Evolutionary conservation across 176 grass and related monocot species (phyloP), one percentile per base, ranked within the genome.

Genomic region (Ensete glaucum): DNA sequence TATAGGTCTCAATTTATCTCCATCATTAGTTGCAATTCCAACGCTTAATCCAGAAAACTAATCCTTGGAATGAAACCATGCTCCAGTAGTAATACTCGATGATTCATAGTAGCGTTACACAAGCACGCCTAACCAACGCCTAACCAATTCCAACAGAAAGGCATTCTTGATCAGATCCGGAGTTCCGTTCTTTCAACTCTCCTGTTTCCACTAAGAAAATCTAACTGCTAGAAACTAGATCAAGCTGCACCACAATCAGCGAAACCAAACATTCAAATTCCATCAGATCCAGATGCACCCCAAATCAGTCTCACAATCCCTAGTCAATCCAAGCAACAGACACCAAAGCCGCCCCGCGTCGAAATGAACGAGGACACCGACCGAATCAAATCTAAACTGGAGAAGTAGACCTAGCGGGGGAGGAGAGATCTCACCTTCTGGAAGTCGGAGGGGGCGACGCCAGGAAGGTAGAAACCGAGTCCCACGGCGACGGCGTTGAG

Each of bases 401-500:
- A 1, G 12, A 26, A 13, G 12, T 3, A 13, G 9, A 14, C 14
- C 3, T 11, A 14, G 23, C 1, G 7, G 22, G 11, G 15, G 48
- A 9, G 9, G 24, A 3, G 21, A 69, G 17, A 16, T 50, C 67
- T 70, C 16, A 66, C 75, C 75, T 77, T 77, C 5, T 64, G 60
- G 75, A 77, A 77, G 11, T 77, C 75, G 43, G 75, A 3, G 20
- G 75, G 75, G 75, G 75, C 75, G 75, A 77, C 75, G 48, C 75
- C 75, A 1, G 75, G 75, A 43, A 77, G 75, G 75, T 77, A 77
- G 75, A 77, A 77, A 14, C 75, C 60, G n/a, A 5, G 43, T 1
- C 2, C 75, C 48, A 20, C 58, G 60, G 22, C 17, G 27, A 48
- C 25, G 7, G 23, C 49, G 48, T 4, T 16, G 75, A 77, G 75